Conservation (phyloP, 805 yeast species). For the Nakazawaea pomicola region DNA sequence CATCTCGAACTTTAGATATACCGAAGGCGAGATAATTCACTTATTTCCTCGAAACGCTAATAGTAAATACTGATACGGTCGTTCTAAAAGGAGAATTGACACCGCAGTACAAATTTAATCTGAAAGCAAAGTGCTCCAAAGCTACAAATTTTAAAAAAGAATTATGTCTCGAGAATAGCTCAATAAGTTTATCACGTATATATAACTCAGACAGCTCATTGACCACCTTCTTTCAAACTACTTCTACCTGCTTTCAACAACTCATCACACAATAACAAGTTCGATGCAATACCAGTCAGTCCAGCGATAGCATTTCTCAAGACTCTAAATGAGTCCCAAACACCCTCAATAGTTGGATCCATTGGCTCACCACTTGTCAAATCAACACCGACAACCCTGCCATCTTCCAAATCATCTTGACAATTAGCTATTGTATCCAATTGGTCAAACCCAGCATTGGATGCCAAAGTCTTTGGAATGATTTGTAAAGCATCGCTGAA, state of each 20-base stretch:
- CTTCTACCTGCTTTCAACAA: constrained; percentile 95
- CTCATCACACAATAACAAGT: constrained; percentile 91
- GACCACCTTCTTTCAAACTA: constrained; percentile 63
- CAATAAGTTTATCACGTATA: too few relatives aligned
- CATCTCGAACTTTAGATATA: too few relatives aligned
- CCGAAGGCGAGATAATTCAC: too few relatives aligned
- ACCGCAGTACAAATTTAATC: too few relatives aligned
- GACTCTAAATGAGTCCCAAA: constrained; percentile 95
- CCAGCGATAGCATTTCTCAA: constrained; percentile 87
- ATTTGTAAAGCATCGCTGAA: constrained; percentile 89
- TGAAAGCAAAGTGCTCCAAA: too few relatives aligned
- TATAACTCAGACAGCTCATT: constrained; percentile 2
- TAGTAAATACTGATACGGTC: too few relatives aligned
- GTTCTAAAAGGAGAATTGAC: too few relatives aligned
- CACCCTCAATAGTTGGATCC: constrained; percentile 91
- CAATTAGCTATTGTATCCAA: constrained; percentile 84
- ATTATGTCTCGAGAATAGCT: too few relatives aligned
- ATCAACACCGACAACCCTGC: constrained; percentile 85
- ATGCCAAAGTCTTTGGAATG: constrained; percentile 87
- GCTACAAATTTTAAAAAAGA: too few relatives aligned
- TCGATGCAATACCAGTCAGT: constrained; percentile 92
- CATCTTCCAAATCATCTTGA: constrained; percentile 83
- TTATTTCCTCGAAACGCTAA: too few relatives aligned
- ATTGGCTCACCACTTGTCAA: constrained; percentile 89
- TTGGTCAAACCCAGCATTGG: constrained; percentile 91